Conservation (phyloP, 164 flowering plant species). For the Stephania japonica region DNA sequence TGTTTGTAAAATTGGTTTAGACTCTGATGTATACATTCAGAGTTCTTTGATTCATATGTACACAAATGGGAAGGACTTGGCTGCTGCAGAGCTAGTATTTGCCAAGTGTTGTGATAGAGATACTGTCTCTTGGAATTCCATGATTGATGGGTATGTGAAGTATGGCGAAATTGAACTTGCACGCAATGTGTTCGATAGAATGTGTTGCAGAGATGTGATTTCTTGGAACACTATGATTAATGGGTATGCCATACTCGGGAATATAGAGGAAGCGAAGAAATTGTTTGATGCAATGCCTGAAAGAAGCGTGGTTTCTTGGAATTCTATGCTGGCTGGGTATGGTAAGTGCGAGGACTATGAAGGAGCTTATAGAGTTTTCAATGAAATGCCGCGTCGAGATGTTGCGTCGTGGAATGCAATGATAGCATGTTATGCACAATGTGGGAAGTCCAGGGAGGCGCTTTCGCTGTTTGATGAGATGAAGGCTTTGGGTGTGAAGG, state of each 20-base stretch:
- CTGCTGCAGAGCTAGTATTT: slow-evolving; percentile 25
- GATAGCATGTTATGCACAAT: slow-evolving; percentile 18
- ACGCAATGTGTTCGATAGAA: slow-evolving; percentile 17
- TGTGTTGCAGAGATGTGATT: slow-evolving; percentile 28
- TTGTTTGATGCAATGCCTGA: slow-evolving; percentile 33
- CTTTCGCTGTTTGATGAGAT: slow-evolving; percentile 3
- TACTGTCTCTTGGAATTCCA: slow-evolving; percentile 28
- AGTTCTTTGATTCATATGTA: slow-evolving; percentile 10
- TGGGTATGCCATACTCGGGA: slow-evolving; percentile 27
- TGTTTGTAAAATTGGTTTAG: slow-evolving; percentile 2
- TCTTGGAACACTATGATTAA: slow-evolving; percentile 35
- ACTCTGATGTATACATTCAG: slow-evolving; percentile 2
- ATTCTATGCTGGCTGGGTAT: slow-evolving; percentile 29
- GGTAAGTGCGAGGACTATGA: slow-evolving; percentile 19
- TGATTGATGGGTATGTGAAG: slow-evolving; percentile 26
- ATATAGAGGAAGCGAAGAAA: slow-evolving; percentile 19
- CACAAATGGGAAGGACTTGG: slow-evolving; percentile 10
- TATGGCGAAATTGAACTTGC: slow-evolving; percentile 23
- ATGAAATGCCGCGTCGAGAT: slow-evolving; percentile 13
- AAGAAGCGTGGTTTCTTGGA: slow-evolving; percentile 31
- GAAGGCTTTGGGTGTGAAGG: not conserved
- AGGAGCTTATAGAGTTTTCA: not conserved
- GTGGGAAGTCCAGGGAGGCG: slow-evolving; percentile 8
- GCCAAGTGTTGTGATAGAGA: slow-evolving; percentile 16
- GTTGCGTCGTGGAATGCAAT: slow-evolving; percentile 32